Evolutionary conservation across 2,329 filamentous ascomycete species (phyloP), one percentile per base, ranked within the genome.

Genomic region (Colletotrichum sp.): DNA sequence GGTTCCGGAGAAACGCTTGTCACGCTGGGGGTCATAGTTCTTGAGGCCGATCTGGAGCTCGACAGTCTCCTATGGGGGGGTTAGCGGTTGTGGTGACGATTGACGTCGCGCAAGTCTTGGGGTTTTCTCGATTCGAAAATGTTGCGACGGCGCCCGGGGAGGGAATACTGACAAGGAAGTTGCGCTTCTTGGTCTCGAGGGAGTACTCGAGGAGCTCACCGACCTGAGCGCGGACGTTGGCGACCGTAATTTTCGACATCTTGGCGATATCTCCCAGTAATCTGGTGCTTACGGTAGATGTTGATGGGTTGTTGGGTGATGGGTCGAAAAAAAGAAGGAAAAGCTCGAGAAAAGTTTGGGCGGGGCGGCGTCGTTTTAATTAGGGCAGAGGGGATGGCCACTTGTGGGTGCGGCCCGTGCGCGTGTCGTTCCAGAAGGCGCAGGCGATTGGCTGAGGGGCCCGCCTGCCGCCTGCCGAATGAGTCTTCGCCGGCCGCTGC

Each of bases 1-100:
- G 88, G 97, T 99, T 89, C 97, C 97, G 75, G 95, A 98, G 96
- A 99, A 99, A 98, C 96, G 96, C 96, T 99, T 99, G 92, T 99
- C 97, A 95, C 97, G 96, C 94, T 99, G 92, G 86, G 97, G 96
- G 88, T 99, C 95, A 91, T 98, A 98, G 94, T 98, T 98, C 94
- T 98, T 98, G 87, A 98, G 93, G 88, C 95, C 95, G 91, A 98
- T 97, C 88, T 95, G 92, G 82, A 94, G 94, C 88, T 96, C 94
- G 87, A 98, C 95, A 86, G 95, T 96, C 92, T 97, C 80, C 74
- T 79, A 60, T 70, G 58, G 30, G 16, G 61, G 38, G 61, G 21
- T 32, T 72, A 8, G 38, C 8, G 60, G 52, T 94, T 93, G 86
- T 96, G 28, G 28, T n/a, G 36, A 43, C 30, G 34, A 13, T 21